Evolutionary conservation across 2,329 filamentous ascomycete genomes (phyloP).

Genomic region (Aspergillus pseudoviridinutans): DNA sequence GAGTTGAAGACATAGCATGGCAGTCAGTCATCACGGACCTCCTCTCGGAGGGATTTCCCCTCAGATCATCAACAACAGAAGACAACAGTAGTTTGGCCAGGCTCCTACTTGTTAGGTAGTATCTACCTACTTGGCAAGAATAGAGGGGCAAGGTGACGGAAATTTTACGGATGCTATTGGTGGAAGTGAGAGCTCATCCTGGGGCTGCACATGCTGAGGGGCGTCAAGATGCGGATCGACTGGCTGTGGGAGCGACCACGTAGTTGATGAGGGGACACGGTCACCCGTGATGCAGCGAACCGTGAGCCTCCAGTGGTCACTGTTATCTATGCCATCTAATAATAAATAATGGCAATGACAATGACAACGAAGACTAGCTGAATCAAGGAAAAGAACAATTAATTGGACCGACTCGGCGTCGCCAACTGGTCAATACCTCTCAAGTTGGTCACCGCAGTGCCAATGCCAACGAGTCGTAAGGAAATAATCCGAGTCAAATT

Average conservation of each 20-base stretch:
- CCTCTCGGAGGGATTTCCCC: background rate
- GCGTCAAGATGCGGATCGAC: slow-evolving; percentile 11
- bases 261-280: slow-evolving; percentile 1
- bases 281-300: background rate
- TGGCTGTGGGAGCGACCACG: slow-evolving; percentile 21
- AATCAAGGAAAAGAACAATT: background rate
- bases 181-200: background rate
- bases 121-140: background rate
- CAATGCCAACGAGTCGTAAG: no score
- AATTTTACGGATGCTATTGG: background rate
- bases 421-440: no score
- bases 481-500: no score
- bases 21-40: background rate
- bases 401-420: no score
- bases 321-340: no score
- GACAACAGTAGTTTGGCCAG: background rate
- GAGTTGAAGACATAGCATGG: background rate
- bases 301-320: background rate
- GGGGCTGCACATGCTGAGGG: background rate
- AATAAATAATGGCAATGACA: no score
- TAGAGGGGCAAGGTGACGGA: background rate
- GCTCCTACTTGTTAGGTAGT: no score
- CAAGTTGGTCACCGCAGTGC: no score
- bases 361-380: background rate
- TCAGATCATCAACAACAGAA: background rate